Percentiles rank a stretch among this genome's conserved stretches.
phyloP scores from a whole-genome alignment of 2,329 filamentous ascomycete genomes.

The Fusarium floridanum region DNA sequence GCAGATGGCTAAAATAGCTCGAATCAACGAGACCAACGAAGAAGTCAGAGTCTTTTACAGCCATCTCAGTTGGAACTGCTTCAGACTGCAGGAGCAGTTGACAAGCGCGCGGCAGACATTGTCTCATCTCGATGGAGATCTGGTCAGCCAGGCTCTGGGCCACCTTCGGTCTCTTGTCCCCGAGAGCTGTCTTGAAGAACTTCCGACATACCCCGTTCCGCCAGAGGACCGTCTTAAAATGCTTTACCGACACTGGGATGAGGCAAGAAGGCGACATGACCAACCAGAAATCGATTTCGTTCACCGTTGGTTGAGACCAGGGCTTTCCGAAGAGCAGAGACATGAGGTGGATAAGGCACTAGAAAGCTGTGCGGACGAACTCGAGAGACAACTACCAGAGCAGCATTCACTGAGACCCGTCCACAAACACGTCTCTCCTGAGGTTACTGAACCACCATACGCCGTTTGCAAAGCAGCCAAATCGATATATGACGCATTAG shows the following conservation, averaged over 20 bases:
- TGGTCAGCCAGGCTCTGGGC: not conserved
- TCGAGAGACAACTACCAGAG: not conserved
- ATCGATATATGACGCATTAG: slow-evolving; percentile 11
- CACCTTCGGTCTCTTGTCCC: not conserved
- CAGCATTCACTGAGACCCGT: not conserved
- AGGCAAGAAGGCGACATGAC: not conserved
- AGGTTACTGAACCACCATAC: not conserved
- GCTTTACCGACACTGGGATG: not conserved
- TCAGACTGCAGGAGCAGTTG: not conserved
- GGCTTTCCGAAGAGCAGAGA: not conserved
- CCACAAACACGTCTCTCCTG: not conserved
- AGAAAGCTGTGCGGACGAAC: not conserved
- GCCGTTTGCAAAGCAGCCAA: slow-evolving; percentile 13
- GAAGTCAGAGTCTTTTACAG: not conserved
- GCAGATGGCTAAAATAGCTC: not conserved
- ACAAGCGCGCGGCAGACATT: not conserved
- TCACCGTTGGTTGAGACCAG: not conserved
- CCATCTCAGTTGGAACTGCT: not conserved
- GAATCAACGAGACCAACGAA: not conserved
- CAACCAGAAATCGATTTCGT: not conserved
- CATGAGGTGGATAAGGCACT: not conserved
- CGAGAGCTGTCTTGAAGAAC: not conserved
- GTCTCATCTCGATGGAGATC: not conserved
- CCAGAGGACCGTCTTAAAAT: not conserved
- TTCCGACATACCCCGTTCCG: not conserved